Evolutionary conservation across 176 grass and related monocot genomes (phyloP), one percentile per base, ranked within the genome.

Genomic region (Dendrocalamus sinicus): DNA sequence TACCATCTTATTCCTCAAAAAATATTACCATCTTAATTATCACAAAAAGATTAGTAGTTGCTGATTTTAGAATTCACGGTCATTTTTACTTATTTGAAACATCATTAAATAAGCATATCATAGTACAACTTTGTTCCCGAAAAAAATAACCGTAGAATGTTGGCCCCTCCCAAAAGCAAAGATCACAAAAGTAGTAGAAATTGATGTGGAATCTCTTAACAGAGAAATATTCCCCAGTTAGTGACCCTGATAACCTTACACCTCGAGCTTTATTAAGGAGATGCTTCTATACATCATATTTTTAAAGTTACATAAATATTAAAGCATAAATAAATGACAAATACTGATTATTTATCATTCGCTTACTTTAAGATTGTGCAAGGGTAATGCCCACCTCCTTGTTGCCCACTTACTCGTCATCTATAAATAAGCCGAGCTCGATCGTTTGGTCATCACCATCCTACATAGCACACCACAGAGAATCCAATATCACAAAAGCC

Each of bases 161-260:
- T 79, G 87, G 35, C 68, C 68, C 75, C 15, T 67, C 48, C 60
- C 39, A 16, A 75, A 80, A 75, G 87, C 69, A 80, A 89, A 80
- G 59, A 48, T 77, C 52, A 50, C 2, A 5, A 84, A 75, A 67
- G 58, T 39, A 39, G 19, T 44, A 78, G 47, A 75, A 45, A 45
- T 45, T 45, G 10, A 45, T 2, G 8, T 45, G 44, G 44, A 45
- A 67, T 28, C 8, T 85, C 70, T 45, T 0, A 30, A 16, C 46
- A 57, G 75, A 75, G 12, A 41, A 28, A 85, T 43, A 65, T 84
- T 72, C 60, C 45, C 55, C 19, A 3, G 17, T 44, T 16, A 55
- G 63, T 15, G 44, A 82, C 52, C 43, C n/a, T 32, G 16, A 30
- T 39, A 16, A 61, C n/a, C 44, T 12, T 45, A 20, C 55, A 45